Percentiles rank a stretch among this genome's conserved stretches.
These are phyloP conservation scores for Priceomyces castillae DNA, from an alignment of 805 yeast species.

Conservation along the genomic window DNA sequence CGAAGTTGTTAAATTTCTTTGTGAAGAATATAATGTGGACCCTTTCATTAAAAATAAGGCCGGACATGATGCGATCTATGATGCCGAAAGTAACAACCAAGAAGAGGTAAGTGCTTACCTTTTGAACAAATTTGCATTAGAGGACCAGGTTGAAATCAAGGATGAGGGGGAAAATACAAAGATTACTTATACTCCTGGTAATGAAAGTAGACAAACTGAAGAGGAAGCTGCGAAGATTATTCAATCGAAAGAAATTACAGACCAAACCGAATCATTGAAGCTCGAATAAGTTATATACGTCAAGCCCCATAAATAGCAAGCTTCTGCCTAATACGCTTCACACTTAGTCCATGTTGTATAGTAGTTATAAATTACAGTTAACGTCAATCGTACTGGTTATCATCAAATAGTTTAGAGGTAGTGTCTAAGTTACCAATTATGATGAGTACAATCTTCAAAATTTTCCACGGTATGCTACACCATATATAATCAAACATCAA, in stretches of 20 bases:
- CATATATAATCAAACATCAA: too few relatives aligned
- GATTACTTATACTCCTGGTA: slow-evolving; percentile 42
- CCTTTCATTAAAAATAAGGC: slow-evolving; percentile 72
- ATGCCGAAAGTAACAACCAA: slow-evolving; percentile 78
- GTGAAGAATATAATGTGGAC: slow-evolving; percentile 76
- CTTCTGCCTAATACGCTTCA: neutral
- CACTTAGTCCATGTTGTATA: too few relatives aligned
- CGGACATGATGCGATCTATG: slow-evolving; percentile 82
- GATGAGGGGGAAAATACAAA: slow-evolving; percentile 41
- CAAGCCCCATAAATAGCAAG: neutral
- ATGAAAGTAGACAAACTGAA: slow-evolving; percentile 43
- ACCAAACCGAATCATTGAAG: slow-evolving; percentile 27
- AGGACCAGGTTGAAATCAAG: slow-evolving; percentile 47
- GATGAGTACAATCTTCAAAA: neutral
- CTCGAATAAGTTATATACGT: slow-evolving; percentile 9
- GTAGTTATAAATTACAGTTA: too few relatives aligned
- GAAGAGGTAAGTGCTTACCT: slow-evolving; percentile 77
- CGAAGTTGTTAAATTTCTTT: slow-evolving; percentile 62
- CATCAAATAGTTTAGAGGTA: neutral
- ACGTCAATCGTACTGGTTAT: too few relatives aligned
- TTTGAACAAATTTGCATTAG: slow-evolving; percentile 68
- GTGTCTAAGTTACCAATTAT: neutral
- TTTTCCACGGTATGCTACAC: neutral
- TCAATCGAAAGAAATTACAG: slow-evolving; percentile 37
- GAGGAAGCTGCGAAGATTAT: slow-evolving; percentile 23